phyloP scores from a whole-genome alignment of 169 alveolate genomes.

The Cryptosporidium bovis region DNA sequence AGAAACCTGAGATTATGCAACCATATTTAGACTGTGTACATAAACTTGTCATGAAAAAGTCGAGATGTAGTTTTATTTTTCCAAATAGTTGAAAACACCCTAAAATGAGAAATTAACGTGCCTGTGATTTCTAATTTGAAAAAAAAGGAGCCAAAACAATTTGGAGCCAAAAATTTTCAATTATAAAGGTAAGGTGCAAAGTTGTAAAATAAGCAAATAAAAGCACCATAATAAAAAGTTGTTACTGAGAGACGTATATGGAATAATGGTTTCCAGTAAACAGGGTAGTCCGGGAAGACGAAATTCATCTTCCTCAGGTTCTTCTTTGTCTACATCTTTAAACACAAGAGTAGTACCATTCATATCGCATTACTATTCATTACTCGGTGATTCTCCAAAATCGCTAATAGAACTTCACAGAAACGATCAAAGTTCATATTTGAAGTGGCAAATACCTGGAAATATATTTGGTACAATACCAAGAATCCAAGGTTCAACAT shows the following conservation, averaged over 20 bases:
- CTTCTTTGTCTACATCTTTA: neutral
- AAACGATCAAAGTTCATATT: neutral
- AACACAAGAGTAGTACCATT: slow-evolving; percentile 50
- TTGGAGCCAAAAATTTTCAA: slow-evolving; percentile 11
- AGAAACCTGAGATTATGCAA: too few relatives aligned
- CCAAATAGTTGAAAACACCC: too few relatives aligned
- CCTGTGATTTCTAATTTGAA: too few relatives aligned
- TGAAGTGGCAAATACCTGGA: slow-evolving; percentile 64
- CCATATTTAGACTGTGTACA: too few relatives aligned
- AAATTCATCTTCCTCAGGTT: slow-evolving; percentile 7
- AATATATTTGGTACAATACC: slow-evolving; percentile 14
- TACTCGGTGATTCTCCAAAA: slow-evolving; percentile 58
- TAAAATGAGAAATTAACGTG: too few relatives aligned
- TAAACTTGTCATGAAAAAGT: too few relatives aligned
- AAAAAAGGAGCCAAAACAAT: neutral
- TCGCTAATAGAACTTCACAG: slow-evolving; percentile 32
- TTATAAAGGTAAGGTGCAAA: neutral
- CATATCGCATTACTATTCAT: slow-evolving; percentile 61
- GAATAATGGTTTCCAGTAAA: slow-evolving; percentile 26
- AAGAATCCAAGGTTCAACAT: slow-evolving; percentile 56
- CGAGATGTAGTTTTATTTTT: too few relatives aligned
- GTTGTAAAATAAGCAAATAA: neutral
- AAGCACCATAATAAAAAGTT: neutral
- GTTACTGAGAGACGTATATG: neutral
- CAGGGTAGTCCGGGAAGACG: slow-evolving; percentile 39